Evolutionary conservation across 495 filamentous ascomycete species (phyloP).

Genomic region (Choiromyces venosus): DNA sequence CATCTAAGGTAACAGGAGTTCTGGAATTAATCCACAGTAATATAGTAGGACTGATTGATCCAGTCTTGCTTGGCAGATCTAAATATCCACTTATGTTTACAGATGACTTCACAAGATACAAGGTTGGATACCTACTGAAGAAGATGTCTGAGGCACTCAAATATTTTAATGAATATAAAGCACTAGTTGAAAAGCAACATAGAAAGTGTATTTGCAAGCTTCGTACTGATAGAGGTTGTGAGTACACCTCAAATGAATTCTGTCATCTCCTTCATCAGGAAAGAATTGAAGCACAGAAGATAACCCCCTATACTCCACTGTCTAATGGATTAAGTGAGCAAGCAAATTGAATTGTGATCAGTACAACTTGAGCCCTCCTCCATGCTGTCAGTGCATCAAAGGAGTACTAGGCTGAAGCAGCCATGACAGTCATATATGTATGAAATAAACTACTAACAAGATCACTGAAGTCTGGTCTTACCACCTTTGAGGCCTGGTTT

Average conservation of each 20-base stretch:
- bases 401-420: background rate
- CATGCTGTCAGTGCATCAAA: background rate
- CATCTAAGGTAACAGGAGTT: too few relatives aligned
- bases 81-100: background rate
- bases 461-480: background rate
- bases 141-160: background rate
- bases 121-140: background rate
- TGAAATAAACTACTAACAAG: background rate
- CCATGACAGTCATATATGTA: background rate
- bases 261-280: background rate
- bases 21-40: too few relatives aligned
- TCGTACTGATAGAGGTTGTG: background rate
- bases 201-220: background rate
- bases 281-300: background rate
- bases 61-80: too few relatives aligned
- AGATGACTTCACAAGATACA: background rate
- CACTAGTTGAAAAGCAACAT: background rate
- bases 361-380: background rate
- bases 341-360: background rate
- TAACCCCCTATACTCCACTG: background rate
- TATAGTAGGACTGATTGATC: too few relatives aligned
- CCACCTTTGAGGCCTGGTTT: background rate
- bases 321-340: background rate
- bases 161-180: background rate
- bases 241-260: constrained; percentile 2